Evolutionary conservation across 2,329 filamentous ascomycete species (phyloP), one percentile per base, ranked within the genome.

Genomic region (Penicillium crustosum): DNA sequence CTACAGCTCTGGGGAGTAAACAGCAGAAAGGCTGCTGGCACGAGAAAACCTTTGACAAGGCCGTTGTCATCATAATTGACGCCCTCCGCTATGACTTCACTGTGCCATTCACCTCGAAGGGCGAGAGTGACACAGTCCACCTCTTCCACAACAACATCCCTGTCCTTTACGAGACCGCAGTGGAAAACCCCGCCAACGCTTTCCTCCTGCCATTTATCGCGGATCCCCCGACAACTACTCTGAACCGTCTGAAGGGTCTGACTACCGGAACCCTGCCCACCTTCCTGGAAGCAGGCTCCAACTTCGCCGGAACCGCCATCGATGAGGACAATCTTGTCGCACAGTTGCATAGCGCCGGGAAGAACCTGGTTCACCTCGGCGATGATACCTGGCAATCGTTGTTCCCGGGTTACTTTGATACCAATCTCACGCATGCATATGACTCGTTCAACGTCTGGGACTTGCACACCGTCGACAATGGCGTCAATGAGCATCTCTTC

Each of bases 371-470:
- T 6, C 95, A 99, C 69, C 79, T 99, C 38, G 94, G 94, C n/a
- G 94, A 99, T 73, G 93, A 99, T 76, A 99, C 94, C 5, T 99
- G 94, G 94, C 90, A 92, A 64, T 84, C 91, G 43, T 80, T 99
- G 17, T 99, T 97, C 72, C 94, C 94, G 0, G 90, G 83, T n/a
- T 92, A 95, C 74, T 99, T 99, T 68, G 88, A 96, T 73, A 79
- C 87, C 9, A 89, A 93, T 56, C 85, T 97, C 56, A 96, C 93
- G 66, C 86, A 83, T 66, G 86, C 94, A 0, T 99, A 96, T 74
- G 93, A 97, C 73, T 97, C 93, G 61, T 96, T 99, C 78, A 97
- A 97, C 70, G 94, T 97, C 7, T 97, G 92, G 91, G 94, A 99
- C 73, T 77, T 99, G 67, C 92, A 97, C 73, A 97, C 94, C 0